These are phyloP conservation scores for Acacia melanoxylon DNA, from an alignment of 306 rosid genomes.

Conservation along the genomic window DNA sequence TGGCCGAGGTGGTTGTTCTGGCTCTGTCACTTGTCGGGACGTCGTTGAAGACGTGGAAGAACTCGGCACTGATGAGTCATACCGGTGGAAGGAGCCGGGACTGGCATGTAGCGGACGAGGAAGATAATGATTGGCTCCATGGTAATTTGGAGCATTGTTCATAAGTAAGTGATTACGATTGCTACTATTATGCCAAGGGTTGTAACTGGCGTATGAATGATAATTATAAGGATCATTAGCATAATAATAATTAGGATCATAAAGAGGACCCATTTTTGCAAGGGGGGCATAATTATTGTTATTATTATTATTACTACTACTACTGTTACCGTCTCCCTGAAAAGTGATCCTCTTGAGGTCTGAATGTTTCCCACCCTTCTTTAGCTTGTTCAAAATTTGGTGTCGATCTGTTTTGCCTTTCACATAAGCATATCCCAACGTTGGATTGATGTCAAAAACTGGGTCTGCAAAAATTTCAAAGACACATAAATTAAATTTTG, in stretches of 20 bases:
- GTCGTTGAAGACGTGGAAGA: neutral
- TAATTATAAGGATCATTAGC: neutral
- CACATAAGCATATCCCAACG: neutral
- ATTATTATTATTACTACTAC: neutral
- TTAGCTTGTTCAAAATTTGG: neutral
- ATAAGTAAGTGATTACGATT: neutral
- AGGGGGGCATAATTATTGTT: neutral
- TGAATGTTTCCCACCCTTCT: slow-evolving; percentile 26
- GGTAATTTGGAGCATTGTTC: neutral
- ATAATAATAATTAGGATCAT: slow-evolving; percentile 5
- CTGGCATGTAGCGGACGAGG: neutral
- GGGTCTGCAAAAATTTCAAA: slow-evolving; percentile 11
- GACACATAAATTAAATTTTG: neutral
- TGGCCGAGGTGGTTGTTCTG: neutral
- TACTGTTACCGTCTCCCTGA: neutral
- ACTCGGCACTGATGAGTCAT: neutral
- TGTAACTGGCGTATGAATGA: neutral
- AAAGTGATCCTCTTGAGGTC: slow-evolving; percentile 11
- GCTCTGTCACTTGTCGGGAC: neutral
- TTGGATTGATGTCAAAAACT: neutral
- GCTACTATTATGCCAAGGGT: neutral
- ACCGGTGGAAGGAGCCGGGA: neutral
- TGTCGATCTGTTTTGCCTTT: slow-evolving; percentile 27
- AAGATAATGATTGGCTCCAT: neutral
- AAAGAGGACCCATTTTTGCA: neutral